phyloP scores from a whole-genome alignment of 2,329 filamentous ascomycete species.

The Amauroascus verrucosus region DNA sequence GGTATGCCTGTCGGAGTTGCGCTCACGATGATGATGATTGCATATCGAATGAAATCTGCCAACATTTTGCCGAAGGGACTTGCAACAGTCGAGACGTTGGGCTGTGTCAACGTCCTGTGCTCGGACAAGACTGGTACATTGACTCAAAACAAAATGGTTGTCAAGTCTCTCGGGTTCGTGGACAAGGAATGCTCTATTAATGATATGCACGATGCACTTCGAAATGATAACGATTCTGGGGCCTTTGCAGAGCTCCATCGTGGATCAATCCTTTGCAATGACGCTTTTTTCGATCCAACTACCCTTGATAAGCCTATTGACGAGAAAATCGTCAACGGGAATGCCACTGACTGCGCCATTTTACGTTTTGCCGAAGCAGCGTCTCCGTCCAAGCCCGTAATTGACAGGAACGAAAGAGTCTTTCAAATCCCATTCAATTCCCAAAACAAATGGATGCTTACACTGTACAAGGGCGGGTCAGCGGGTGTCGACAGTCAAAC shows the following conservation, averaged over 20 bases:
- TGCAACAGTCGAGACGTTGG: constrained; percentile 68
- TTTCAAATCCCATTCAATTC: constrained; percentile 70
- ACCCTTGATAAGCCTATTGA: constrained; percentile 50
- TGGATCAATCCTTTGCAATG: constrained; percentile 61
- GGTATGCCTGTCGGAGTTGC: constrained; percentile 62
- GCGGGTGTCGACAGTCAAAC: constrained; percentile 26
- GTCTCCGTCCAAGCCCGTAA: constrained; percentile 44
- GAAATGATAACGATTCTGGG: constrained; percentile 23
- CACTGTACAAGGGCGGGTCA: constrained; percentile 36
- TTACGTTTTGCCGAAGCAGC: constrained; percentile 57
- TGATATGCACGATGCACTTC: constrained; percentile 38
- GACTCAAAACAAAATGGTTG: constrained; percentile 60
- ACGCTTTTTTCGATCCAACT: constrained; percentile 60
- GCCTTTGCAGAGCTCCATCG: constrained; percentile 51
- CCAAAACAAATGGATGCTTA: constrained; percentile 75
- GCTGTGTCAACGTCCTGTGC: constrained; percentile 55
- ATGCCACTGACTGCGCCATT: constrained; percentile 67
- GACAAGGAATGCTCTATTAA: constrained; percentile 42
- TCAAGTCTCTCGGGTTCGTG: constrained; percentile 56
- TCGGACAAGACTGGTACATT: constrained; percentile 34
- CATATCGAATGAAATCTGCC: constrained; percentile 64
- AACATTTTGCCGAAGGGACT: constrained; percentile 70
- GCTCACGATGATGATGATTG: constrained; percentile 62
- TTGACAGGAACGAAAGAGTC: constrained; percentile 50
- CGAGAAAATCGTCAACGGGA: constrained; percentile 58